These are phyloP conservation scores for Porogramme epimiltina DNA, from an alignment of 1,284 basidiomycete species.

Conservation along the genomic window DNA sequence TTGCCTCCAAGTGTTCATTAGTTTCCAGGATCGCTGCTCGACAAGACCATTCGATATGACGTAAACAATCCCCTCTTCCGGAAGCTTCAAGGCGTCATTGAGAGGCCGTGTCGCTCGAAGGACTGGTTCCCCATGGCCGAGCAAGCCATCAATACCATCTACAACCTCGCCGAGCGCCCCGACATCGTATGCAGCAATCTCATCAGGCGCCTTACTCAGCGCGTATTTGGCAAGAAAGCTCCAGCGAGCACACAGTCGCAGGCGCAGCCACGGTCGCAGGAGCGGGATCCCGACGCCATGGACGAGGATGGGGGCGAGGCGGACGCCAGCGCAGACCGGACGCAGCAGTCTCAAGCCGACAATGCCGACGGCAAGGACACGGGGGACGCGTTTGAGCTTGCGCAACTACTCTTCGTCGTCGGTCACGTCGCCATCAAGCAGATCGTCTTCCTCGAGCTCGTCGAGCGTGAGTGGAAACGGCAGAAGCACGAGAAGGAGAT, in stretches of 20 bases:
- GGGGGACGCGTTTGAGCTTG: conserved; percentile 84
- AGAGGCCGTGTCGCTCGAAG: conserved; percentile 78
- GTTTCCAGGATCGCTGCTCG: conserved; percentile 75
- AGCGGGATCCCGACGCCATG: conserved; percentile 52
- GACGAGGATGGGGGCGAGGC: conserved; percentile 44
- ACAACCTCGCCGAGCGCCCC: conserved; percentile 92
- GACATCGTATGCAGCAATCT: conserved; percentile 84
- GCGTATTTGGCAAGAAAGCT: conserved; percentile 56
- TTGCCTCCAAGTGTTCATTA: background rate
- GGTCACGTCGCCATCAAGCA: conserved; percentile 98
- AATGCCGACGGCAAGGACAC: conserved; percentile 52
- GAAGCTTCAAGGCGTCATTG: conserved; percentile 79
- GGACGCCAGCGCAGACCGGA: conserved; percentile 10
- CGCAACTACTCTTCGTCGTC: conserved; percentile 91
- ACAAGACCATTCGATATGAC: conserved; percentile 85
- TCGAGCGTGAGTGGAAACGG: conserved; percentile 97
- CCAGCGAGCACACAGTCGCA: background rate
- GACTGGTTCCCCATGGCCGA: conserved; percentile 98
- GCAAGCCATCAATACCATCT: conserved; percentile 96
- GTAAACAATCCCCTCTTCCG: conserved; percentile 90
- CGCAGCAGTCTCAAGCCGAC: conserved; percentile 7
- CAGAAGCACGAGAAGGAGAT: conserved; percentile 89
- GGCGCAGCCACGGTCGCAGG: conserved; percentile 29
- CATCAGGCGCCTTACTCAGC: conserved; percentile 78
- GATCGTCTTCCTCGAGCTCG: conserved; percentile 93